Conservation (phyloP, 257 asterid genomes). For the Ballota nigra region DNA sequence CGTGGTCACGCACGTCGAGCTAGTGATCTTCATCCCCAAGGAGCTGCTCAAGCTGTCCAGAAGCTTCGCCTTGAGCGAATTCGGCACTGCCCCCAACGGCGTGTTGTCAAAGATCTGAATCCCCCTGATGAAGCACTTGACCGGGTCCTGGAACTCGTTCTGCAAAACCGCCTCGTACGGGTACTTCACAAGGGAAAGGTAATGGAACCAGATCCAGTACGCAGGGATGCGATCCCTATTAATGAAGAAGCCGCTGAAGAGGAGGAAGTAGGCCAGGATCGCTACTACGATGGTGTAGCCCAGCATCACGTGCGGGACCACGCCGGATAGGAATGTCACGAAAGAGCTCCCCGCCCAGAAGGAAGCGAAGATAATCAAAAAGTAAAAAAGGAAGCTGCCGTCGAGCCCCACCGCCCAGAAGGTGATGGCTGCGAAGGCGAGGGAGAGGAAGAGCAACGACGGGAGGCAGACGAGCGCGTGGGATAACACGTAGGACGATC, state of each 20-base stretch:
- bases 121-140: constrained; percentile 63
- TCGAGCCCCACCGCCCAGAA: constrained; percentile 75
- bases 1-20: constrained; percentile 64
- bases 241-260: constrained; percentile 83
- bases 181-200: constrained; percentile 65
- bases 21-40: constrained; percentile 51
- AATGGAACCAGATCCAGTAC: constrained; percentile 93
- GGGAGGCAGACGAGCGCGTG: constrained; percentile 61
- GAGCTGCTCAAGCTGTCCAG: constrained; percentile 57
- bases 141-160: constrained; percentile 61
- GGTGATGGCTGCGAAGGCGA: constrained; percentile 57
- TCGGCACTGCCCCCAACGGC: constrained; percentile 54
- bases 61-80: constrained; percentile 44
- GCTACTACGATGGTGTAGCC: constrained; percentile 81
- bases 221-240: constrained; percentile 66
- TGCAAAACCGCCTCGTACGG: constrained; percentile 78
- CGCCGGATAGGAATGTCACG: constrained; percentile 70
- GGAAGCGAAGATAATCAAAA: constrained; percentile 52
- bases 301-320: constrained; percentile 78
- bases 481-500: constrained; percentile 66
- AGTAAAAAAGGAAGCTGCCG: constrained; percentile 69
- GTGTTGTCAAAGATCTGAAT: constrained; percentile 66
- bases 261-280: constrained; percentile 61
- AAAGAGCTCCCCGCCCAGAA: constrained; percentile 88
- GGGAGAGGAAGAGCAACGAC: constrained; percentile 43